phyloP scores from a whole-genome alignment of 352 stramenopile genomes.

The Phytophthora tubulina region DNA sequence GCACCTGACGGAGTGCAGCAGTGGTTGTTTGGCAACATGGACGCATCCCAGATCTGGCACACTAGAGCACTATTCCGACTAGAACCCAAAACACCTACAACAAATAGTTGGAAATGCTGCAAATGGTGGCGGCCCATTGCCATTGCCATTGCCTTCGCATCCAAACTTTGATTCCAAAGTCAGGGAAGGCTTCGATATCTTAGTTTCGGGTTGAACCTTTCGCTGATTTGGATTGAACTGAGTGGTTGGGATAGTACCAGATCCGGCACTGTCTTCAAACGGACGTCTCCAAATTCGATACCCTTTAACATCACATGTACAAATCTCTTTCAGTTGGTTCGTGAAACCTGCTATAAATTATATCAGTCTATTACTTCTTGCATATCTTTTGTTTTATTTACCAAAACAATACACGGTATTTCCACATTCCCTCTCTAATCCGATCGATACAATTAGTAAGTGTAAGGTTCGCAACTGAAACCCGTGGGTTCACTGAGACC shows the following conservation, averaged over 20 bases:
- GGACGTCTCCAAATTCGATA: not conserved
- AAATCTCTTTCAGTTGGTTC: no score
- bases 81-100: no score
- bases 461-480: constrained; percentile 1
- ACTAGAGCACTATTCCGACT: no score
- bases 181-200: constrained; percentile 12
- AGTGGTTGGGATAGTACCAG: constrained; percentile 10
- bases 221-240: constrained; percentile 25
- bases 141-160: no score
- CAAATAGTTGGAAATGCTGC: no score
- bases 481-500: constrained; percentile 35
- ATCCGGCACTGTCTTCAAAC: constrained; percentile 1
- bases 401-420: not conserved
- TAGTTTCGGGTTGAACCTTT: constrained; percentile 7
- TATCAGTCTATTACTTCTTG: not conserved
- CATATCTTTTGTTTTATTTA: not conserved
- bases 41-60: no score
- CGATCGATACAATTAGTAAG: constrained; percentile 20
- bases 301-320: not conserved
- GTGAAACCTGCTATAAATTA: not conserved
- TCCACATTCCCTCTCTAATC: constrained; percentile 9
- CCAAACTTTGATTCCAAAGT: no score
- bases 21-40: no score
- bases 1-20: no score
- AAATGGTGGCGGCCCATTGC: no score